Evolutionary conservation across 2,329 filamentous ascomycete species (phyloP).

Genomic region (Hypoxylon sp.): DNA sequence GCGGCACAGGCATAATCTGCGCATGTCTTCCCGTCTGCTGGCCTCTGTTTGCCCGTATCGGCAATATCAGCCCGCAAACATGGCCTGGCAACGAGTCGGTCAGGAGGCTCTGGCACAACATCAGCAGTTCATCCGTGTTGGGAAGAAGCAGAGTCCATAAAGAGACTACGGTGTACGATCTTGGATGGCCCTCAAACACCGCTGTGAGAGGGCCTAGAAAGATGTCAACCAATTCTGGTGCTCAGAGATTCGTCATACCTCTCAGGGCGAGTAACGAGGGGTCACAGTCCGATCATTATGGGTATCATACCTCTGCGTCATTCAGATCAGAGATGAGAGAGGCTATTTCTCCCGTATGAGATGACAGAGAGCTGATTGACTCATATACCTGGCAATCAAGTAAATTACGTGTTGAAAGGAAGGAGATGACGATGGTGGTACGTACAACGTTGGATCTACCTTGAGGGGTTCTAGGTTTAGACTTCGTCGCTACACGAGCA

Average conservation of each 20-base stretch:
- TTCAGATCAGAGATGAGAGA: neutral
- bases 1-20: neutral
- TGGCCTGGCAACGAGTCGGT: neutral
- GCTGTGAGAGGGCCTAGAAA: neutral
- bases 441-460: neutral
- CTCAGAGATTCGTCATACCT: neutral
- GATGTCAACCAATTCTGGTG: neutral
- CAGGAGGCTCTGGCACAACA: neutral
- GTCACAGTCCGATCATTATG: neutral
- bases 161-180: neutral
- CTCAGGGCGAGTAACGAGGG: neutral
- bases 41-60: neutral
- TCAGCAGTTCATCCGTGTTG: neutral
- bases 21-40: slow-evolving; percentile 10
- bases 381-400: neutral
- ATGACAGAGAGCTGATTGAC: neutral
- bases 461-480: neutral
- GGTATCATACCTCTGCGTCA: neutral
- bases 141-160: neutral
- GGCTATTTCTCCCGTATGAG: no score
- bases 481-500: neutral
- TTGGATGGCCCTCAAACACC: neutral
- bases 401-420: neutral
- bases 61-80: neutral
- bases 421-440: neutral